phyloP scores from a whole-genome alignment of 1,139 yeast species.

The Taphrina flavorubra region DNA sequence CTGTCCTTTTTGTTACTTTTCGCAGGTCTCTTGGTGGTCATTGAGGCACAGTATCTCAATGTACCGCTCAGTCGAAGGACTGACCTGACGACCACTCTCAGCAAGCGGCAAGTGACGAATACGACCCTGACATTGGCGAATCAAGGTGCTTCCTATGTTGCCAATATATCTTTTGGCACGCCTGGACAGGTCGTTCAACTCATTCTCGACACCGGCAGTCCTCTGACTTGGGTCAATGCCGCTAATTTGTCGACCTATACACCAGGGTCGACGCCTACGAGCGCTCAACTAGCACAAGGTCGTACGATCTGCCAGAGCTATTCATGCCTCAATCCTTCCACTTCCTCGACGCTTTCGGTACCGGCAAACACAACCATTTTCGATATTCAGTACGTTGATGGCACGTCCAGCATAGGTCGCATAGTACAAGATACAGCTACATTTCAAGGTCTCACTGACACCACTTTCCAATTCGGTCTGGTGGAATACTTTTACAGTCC shows the following conservation, averaged over 20 bases:
- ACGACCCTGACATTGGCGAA: constrained; percentile 16
- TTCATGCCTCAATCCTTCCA: constrained; percentile 32
- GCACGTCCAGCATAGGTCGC: constrained; percentile 38
- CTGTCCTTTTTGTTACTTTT: background rate
- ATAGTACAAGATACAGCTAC: constrained; percentile 33
- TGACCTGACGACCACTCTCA: background rate
- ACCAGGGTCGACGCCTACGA: constrained; percentile 26
- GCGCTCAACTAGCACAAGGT: constrained; percentile 24
- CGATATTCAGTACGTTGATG: constrained; percentile 37
- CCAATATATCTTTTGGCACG: constrained; percentile 35
- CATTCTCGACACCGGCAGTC: constrained; percentile 42
- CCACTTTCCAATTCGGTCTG: constrained; percentile 37
- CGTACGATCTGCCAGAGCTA: constrained; percentile 27
- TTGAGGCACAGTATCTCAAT: constrained; percentile 16
- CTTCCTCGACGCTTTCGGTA: constrained; percentile 18
- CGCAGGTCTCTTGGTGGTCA: background rate
- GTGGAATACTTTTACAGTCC: constrained; percentile 40
- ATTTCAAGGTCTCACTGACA: constrained; percentile 31
- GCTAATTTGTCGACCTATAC: constrained; percentile 32
- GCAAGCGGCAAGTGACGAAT: constrained; percentile 30
- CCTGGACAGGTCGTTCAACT: constrained; percentile 31
- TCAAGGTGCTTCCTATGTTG: constrained; percentile 22
- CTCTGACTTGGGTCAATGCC: constrained; percentile 42
- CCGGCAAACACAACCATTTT: constrained; percentile 34
- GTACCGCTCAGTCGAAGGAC: constrained; percentile 19